A percentile compares a stretch with the other conserved stretches of the same genome.
These are phyloP conservation scores for Calonectria naviculata DNA, from an alignment of 2,329 filamentous ascomycete species.

Conservation along the genomic window DNA sequence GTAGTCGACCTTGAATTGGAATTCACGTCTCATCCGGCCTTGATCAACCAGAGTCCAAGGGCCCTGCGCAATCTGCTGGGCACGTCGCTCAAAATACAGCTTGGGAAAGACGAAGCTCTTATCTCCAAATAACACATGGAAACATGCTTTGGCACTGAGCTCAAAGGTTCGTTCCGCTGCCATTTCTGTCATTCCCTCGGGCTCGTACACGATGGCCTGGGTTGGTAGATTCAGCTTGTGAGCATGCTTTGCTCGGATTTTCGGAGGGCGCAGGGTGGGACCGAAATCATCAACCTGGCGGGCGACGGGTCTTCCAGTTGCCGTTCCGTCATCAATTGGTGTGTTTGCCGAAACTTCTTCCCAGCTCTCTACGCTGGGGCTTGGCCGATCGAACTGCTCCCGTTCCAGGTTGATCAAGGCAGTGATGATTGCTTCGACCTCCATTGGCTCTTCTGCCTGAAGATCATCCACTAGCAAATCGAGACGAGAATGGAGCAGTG, in stretches of 20 bases:
- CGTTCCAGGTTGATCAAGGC: slow-evolving; percentile 81
- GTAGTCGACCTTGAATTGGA: slow-evolving; percentile 81
- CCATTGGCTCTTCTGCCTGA: slow-evolving; percentile 76
- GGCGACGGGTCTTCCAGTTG: slow-evolving; percentile 48
- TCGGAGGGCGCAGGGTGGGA: slow-evolving; percentile 48
- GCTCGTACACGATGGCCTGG: slow-evolving; percentile 85
- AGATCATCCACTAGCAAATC: slow-evolving; percentile 88
- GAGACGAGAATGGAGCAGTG: slow-evolving; percentile 83
- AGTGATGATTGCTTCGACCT: slow-evolving; percentile 76
- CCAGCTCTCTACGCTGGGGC: slow-evolving; percentile 89
- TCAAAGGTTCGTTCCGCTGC: slow-evolving; percentile 87
- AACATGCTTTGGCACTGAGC: slow-evolving; percentile 92
- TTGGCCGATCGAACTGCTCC: slow-evolving; percentile 66
- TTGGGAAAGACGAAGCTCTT: slow-evolving; percentile 95
- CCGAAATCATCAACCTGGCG: slow-evolving; percentile 48
- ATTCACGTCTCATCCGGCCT: slow-evolving; percentile 79
- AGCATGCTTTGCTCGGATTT: slow-evolving; percentile 51
- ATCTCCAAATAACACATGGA: slow-evolving; percentile 96
- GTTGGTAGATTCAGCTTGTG: slow-evolving; percentile 85
- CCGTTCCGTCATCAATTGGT: slow-evolving; percentile 67
- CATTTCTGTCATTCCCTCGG: slow-evolving; percentile 80
- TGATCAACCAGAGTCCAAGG: slow-evolving; percentile 83
- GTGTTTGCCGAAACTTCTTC: slow-evolving; percentile 78
- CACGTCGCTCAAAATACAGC: slow-evolving; percentile 85
- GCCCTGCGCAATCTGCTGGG: slow-evolving; percentile 83